Evolutionary conservation across 768 basidiomycete genomes (phyloP), one percentile per base, ranked within the genome.

Genomic region (Boletus sp.): DNA sequence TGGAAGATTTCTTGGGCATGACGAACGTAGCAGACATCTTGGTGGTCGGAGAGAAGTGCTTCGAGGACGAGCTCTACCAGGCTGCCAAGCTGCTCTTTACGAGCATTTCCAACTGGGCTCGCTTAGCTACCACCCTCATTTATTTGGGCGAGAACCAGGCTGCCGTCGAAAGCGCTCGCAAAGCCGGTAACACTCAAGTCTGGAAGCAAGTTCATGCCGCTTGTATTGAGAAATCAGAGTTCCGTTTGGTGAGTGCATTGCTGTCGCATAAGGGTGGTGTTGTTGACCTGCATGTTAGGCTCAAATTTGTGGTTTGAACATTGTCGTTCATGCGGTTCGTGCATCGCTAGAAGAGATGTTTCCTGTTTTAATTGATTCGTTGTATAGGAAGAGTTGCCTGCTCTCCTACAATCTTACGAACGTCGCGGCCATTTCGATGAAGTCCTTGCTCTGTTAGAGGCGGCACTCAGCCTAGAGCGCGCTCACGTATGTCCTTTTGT

Each of bases 141-240:
- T 99, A 99, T 75, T 83, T 99, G 42, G 92, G 93, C 40, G 96
- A 99, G 76, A 97, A 98, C 70, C 97, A 98, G 72, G 85, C 93
- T 49, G 97, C 97, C 20, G 97, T 99, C 11, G 97, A 99, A 75
- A 97, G 96, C 62, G 97, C 97, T n/a, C 82, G 97, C 54, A 99
- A 99, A 72, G 97, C 97, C 14, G 97, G 97, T 11, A 98, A 98
- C 68, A 99, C 97, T 6, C 96, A 98, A 76, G 97, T 98, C n/a
- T 99, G 97, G 97, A 98, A 98, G 75, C 97, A 98, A 72, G 97
- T 99, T 50, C 96, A 98, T 64, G 90, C 94, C 24, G 97, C 97
- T 40, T 99, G 97, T 76, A 88, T 99, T 55, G 96, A 97, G 78
- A 98, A 98, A 79, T 77, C 82, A 53, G 97, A 99, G 71, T 98